Evolutionary conservation across 1,284 basidiomycete species (phyloP).

Genomic region (Ceratobasidium sp.): DNA sequence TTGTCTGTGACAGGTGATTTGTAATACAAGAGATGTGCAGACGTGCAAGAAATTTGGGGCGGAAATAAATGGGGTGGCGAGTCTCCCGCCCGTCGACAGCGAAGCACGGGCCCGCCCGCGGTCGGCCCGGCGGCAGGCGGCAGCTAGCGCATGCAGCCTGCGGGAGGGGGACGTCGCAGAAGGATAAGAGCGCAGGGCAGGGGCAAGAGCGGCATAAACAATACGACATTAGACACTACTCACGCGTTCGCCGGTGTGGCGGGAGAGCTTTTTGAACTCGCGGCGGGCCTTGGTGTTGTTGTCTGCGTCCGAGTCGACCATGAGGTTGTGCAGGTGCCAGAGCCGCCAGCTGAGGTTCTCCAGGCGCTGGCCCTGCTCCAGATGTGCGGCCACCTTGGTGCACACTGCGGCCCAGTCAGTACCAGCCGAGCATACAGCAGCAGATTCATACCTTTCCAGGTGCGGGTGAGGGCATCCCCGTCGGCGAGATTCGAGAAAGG

Average conservation of each 20-base stretch:
- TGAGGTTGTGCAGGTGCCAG: slow-evolving; percentile 89
- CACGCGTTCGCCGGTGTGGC: slow-evolving; percentile 86
- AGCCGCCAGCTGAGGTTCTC: slow-evolving; percentile 90
- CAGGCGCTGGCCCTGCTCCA: slow-evolving; percentile 82
- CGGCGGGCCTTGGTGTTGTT: slow-evolving; percentile 82
- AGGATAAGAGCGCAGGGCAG: not conserved
- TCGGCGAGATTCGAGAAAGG: slow-evolving; percentile 88
- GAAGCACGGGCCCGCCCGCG: slow-evolving; percentile 1
- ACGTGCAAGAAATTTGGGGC: slow-evolving; percentile 42
- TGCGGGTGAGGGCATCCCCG: slow-evolving; percentile 83
- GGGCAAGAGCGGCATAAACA: not conserved
- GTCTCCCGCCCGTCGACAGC: not conserved
- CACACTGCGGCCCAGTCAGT: slow-evolving; percentile 58
- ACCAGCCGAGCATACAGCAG: not conserved
- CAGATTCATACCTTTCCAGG: slow-evolving; percentile 71
- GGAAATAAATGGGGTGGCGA: slow-evolving; percentile 20
- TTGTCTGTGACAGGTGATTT: slow-evolving; percentile 43
- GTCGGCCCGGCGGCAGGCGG: not conserved
- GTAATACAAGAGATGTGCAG: slow-evolving; percentile 44
- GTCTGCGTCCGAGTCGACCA: slow-evolving; percentile 78
- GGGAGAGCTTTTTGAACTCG: slow-evolving; percentile 87
- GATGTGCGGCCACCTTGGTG: slow-evolving; percentile 72
- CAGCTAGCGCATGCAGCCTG: not conserved
- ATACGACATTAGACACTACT: not conserved
- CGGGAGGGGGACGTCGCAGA: not conserved